Evolutionary conservation across 495 filamentous ascomycete genomes (phyloP).

Genomic region (Rhypophila decipiens): DNA sequence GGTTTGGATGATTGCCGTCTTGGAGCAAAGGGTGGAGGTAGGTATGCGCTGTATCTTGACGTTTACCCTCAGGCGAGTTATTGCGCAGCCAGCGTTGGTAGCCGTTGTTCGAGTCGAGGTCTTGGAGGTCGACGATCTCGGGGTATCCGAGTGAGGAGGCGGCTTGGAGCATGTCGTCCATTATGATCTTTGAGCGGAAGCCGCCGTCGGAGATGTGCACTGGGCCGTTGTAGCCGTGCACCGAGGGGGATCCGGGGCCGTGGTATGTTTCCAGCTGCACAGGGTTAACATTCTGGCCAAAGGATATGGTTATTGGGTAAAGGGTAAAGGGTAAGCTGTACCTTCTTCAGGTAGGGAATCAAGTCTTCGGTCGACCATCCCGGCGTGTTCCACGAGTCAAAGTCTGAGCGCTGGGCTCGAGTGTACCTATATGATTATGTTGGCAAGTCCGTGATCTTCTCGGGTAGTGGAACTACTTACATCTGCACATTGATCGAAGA

Average conservation of each 20-base stretch:
- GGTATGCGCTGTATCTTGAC: conserved; percentile 40
- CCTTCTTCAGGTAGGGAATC: conserved; percentile 48
- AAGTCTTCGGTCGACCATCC: conserved; percentile 50
- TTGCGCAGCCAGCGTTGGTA: conserved; percentile 28
- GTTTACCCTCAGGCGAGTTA: conserved; percentile 35
- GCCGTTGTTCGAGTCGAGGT: conserved; percentile 32
- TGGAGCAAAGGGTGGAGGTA: conserved; percentile 42
- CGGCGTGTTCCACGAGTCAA: conserved; percentile 46
- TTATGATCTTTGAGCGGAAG: conserved; percentile 18
- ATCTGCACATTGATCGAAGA: conserved; percentile 57
- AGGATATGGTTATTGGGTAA: no score
- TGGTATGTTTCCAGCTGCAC: conserved; percentile 44
- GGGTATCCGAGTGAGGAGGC: conserved; percentile 36
- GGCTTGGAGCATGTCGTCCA: conserved; percentile 39
- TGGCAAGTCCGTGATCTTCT: neutral
- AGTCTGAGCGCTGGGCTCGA: conserved; percentile 39
- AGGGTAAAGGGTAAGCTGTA: no score
- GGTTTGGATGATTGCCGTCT: conserved; percentile 40
- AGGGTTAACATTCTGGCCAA: no score
- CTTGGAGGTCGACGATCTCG: conserved; percentile 38
- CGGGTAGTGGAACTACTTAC: conserved; percentile 3
- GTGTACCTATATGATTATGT: conserved; percentile 10
- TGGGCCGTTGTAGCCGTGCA: conserved; percentile 47
- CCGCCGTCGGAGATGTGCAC: conserved; percentile 41
- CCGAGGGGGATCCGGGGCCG: conserved; percentile 12